Evolutionary conservation across 768 basidiomycete species (phyloP).

Genomic region (Favolaschia claudopus): DNA sequence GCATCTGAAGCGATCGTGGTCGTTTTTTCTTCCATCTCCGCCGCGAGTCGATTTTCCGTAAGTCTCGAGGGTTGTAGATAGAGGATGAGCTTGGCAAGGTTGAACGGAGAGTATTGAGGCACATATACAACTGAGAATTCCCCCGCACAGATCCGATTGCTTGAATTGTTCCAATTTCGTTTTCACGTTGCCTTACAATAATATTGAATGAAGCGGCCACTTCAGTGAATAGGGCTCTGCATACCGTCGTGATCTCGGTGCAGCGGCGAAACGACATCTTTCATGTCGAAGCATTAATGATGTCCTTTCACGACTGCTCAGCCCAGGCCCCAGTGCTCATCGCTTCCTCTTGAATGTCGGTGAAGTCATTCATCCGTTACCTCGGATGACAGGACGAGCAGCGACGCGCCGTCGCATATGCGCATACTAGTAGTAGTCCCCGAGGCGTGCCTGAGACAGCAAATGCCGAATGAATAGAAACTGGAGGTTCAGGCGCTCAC

Average conservation of each 20-base stretch:
- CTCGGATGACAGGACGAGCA: too few species aligned
- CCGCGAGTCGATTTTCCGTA: constrained; percentile 96
- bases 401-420: too few species aligned
- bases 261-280: too few species aligned
- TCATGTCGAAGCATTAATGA: constrained; percentile 89
- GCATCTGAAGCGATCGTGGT: constrained; percentile 92
- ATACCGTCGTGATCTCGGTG: constrained; percentile 86
- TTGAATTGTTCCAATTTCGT: constrained; percentile 91
- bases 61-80: constrained; percentile 81
- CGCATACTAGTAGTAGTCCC: background rate
- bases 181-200: constrained; percentile 75
- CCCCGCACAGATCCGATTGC: constrained; percentile 85
- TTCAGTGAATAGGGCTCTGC: too few species aligned
- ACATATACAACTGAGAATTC: constrained; percentile 83
- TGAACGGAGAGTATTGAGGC: constrained; percentile 28
- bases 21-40: constrained; percentile 96
- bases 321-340: constrained; percentile 75
- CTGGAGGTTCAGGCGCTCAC: too few species aligned
- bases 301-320: constrained; percentile 89
- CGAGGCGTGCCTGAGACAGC: constrained; percentile 6
- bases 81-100: constrained; percentile 23
- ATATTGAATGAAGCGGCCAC: too few species aligned
- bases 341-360: constrained; percentile 68
- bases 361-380: too few species aligned
- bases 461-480: constrained; percentile 3